Percentiles rank a stretch among this genome's conserved stretches.
Evolutionary conservation across 495 filamentous ascomycete genomes (phyloP).

Genomic region (Penicillium cosmopolitanum): DNA sequence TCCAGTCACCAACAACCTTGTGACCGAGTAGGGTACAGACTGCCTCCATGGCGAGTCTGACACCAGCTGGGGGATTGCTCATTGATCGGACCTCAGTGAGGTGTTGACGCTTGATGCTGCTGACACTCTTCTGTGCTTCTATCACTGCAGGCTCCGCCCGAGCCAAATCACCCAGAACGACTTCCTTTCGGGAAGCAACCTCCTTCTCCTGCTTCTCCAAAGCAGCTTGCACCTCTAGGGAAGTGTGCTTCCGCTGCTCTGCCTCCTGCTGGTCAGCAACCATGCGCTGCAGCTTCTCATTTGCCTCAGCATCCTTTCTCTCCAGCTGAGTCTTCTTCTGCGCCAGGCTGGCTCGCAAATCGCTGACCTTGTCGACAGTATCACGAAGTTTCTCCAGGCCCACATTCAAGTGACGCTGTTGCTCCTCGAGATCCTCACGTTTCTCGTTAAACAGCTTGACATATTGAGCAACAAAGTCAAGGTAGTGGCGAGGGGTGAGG

Average conservation of each 20-base stretch:
- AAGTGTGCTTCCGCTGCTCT: slow-evolving; percentile 84
- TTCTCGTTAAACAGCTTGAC: slow-evolving; percentile 98
- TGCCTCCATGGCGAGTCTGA: slow-evolving; percentile 89
- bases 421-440: slow-evolving; percentile 96
- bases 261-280: slow-evolving; percentile 95
- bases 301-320: slow-evolving; percentile 91
- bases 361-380: slow-evolving; percentile 96
- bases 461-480: slow-evolving; percentile 98
- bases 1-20: slow-evolving; percentile 81
- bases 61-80: slow-evolving; percentile 85
- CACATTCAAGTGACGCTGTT: slow-evolving; percentile 96
- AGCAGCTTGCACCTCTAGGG: slow-evolving; percentile 83
- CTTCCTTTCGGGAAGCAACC: slow-evolving; percentile 78
- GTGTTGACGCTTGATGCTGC: slow-evolving; percentile 96
- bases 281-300: slow-evolving; percentile 97
- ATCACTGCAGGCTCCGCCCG: slow-evolving; percentile 90
- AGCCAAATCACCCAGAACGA: slow-evolving; percentile 86
- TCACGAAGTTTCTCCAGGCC: slow-evolving; percentile 97
- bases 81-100: slow-evolving; percentile 97
- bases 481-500: slow-evolving; percentile 93
- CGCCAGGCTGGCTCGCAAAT: slow-evolving; percentile 85
- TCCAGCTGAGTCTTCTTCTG: slow-evolving; percentile 93
- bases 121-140: slow-evolving; percentile 92
- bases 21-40: slow-evolving; percentile 94
- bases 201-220: slow-evolving; percentile 89